Evolutionary conservation across 1,284 basidiomycete genomes (phyloP), one percentile per base, ranked within the genome.

Genomic region (Leccinum solheimii): DNA sequence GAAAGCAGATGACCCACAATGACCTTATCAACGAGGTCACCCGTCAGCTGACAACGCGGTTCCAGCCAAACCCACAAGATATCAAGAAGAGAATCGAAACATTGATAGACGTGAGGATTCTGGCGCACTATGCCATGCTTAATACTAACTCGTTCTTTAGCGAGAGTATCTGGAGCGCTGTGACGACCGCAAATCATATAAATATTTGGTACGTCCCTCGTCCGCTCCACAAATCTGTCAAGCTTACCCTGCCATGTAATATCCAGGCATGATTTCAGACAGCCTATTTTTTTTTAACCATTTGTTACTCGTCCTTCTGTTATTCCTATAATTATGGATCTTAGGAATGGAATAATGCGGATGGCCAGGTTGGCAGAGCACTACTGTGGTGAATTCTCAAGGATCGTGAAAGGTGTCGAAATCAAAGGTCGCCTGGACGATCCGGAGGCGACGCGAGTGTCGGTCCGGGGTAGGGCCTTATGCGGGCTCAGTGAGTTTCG

Each of bases 1-100:
- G 96, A 63, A 98, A 98, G 75, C 85, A 85, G 60, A 88, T 98
- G 86, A 78, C 81, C 6, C 95, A 98, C 73, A 94, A 90, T 64
- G 95, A 97, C 62, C 83, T 99, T 16, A 83, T 98, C 60, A 91
- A 91, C 67, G 96, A 99, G 76, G 94, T 95, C 27, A 93, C 94
- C 43, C 84, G 87, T 16, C 97, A 98, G 72, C 79, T 99, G 2
- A 80, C 90, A 13, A 80, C 79, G 62, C 86, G 97, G 3, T 99
- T 99, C 81, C 85, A 86, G 58, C 97, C 97, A 0, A 88, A 91
- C 66, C 90, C 95, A 49, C 75, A 87, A 38, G 81, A 86, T 64
- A 95, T 99, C 79, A 99, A 99, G 83, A 95, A 93, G 76, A 84
- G 95, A 45, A 94, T 99, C 63, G 97, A 99, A 74, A 87, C 86